phyloP scores from a whole-genome alignment of 2,329 filamentous ascomycete genomes.

The Nothophaeocryptopus gaeumannii region DNA sequence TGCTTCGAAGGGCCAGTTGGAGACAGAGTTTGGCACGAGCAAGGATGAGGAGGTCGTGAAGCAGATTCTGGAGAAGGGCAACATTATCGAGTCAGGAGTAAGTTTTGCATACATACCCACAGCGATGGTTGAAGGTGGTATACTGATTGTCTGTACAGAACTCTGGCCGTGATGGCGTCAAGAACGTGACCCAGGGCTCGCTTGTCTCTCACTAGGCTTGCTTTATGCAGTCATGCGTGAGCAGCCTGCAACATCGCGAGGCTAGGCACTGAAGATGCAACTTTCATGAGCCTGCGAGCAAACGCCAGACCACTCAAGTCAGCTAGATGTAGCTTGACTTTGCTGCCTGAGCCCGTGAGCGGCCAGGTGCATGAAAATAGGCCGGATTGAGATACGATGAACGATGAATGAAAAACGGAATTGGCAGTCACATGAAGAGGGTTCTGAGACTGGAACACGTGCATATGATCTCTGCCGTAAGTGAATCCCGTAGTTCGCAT shows the following conservation, averaged over 20 bases:
- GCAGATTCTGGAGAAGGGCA: conserved; percentile 75
- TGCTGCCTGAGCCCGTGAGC: background rate
- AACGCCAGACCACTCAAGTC: too few species aligned
- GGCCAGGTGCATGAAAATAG: conserved; percentile 9
- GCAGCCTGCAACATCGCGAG: too few species aligned
- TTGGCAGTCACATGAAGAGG: too few species aligned
- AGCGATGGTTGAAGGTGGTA: background rate
- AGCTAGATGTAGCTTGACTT: background rate
- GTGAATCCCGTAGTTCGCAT: too few species aligned
- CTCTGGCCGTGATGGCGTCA: conserved; percentile 41
- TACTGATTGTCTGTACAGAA: background rate
- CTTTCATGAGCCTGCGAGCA: too few species aligned
- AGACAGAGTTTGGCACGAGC: conserved; percentile 82
- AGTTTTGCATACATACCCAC: conserved; percentile 28
- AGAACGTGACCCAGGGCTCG: conserved; percentile 42
- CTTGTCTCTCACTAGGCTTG: conserved; percentile 29
- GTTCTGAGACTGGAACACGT: too few species aligned
- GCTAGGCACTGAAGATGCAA: too few species aligned
- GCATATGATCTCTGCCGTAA: too few species aligned
- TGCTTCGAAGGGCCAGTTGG: conserved; percentile 71
- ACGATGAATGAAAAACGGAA: conserved; percentile 3
- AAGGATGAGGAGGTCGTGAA: conserved; percentile 77
- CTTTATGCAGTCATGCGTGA: too few species aligned
- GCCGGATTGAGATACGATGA: conserved; percentile 16
- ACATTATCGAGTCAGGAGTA: conserved; percentile 61